Evolutionary conservation across 1,284 basidiomycete species (phyloP), one percentile per base, ranked within the genome.

Genomic region (Veloboletus limbatus): DNA sequence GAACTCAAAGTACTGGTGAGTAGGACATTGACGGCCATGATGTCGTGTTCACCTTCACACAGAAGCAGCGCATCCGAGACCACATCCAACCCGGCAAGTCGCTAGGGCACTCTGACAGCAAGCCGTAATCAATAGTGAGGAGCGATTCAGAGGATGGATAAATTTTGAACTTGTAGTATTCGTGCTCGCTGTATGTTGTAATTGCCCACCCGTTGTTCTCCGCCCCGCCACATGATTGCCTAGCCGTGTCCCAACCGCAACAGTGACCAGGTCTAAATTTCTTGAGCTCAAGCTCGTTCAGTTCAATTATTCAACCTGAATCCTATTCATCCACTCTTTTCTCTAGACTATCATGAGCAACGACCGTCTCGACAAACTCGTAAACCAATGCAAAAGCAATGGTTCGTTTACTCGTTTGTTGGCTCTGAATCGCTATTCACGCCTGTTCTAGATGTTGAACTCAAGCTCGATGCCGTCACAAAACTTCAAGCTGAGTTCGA

Each of bases 61-160:
- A 95, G 85, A 96, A 96, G 70, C 92, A 95, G 67, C 77, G 87
- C 38, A 81, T 96, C 49, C 77, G 92, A 34, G 89, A 96, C 65
- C 64, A 77, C 24, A 69, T 96, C 27, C 82, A 91, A 57, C 92
- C 93, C 22, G 82, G 77, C 28, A 79, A 81, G 59, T 80, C 79
- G 13, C 70, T 96, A 2, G 92, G 92, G 0, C 92, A 96, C 66
- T 92, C 89, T 18, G 92, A 94, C 65, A 71, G n/a, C n/a, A n/a
- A n/a, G n/a, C n/a, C n/a, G n/a, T n/a, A n/a, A n/a, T n/a, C n/a
- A n/a, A n/a, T n/a, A n/a, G n/a, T n/a, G n/a, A n/a, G n/a, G n/a
- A n/a, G n/a, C n/a, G n/a, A n/a, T n/a, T n/a, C n/a, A n/a, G n/a
- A n/a, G n/a, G n/a, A n/a, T n/a, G n/a, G n/a, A n/a, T n/a, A n/a